These are phyloP conservation scores for Schizosaccharomyces pombe DNA, from an alignment of 805 yeast genomes.

Conservation along the genomic window DNA sequence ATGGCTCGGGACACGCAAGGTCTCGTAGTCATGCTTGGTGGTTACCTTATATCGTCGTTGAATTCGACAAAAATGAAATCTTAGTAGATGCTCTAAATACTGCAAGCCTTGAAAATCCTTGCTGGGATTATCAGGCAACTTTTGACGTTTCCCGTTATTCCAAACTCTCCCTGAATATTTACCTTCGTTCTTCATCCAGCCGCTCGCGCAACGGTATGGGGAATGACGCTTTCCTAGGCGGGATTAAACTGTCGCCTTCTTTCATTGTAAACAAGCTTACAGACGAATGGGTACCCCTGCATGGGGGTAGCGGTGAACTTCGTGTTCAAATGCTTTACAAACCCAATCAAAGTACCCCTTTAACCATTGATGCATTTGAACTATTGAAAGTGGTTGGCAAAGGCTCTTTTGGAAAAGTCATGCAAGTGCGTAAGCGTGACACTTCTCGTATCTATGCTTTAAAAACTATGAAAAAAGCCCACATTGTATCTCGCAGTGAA, in stretches of 20 bases:
- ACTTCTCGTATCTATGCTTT: conserved; percentile 86
- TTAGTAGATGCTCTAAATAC: conserved; percentile 55
- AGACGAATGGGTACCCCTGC: conserved; percentile 11
- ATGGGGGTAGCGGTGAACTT: conserved; percentile 15
- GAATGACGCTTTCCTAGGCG: conserved; percentile 49
- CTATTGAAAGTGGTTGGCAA: conserved; percentile 86
- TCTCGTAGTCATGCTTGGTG: conserved; percentile 14
- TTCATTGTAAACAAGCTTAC: conserved; percentile 15
- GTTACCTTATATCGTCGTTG: conserved; percentile 71
- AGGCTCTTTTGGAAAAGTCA: conserved; percentile 94
- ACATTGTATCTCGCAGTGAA: conserved; percentile 80
- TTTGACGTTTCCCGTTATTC: conserved; percentile 58
- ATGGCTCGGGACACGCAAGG: neutral
- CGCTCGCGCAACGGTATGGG: conserved; percentile 5
- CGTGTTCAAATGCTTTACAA: conserved; percentile 44
- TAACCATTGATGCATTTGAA: conserved; percentile 79
- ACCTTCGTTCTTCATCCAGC: conserved; percentile 37
- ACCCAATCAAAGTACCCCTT: conserved; percentile 39
- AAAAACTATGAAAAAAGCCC: conserved; percentile 81
- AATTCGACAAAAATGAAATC: conserved; percentile 84
- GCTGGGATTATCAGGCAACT: conserved; percentile 71
- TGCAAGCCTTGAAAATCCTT: conserved; percentile 55
- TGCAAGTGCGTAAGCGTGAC: conserved; percentile 93
- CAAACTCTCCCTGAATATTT: conserved; percentile 50
- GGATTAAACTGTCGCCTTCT: conserved; percentile 37